Percentiles rank a stretch among this genome's conserved stretches.
Evolutionary conservation across 192 early-diverging fungal genomes (phyloP).

Genomic region (Coemansia sp.): DNA sequence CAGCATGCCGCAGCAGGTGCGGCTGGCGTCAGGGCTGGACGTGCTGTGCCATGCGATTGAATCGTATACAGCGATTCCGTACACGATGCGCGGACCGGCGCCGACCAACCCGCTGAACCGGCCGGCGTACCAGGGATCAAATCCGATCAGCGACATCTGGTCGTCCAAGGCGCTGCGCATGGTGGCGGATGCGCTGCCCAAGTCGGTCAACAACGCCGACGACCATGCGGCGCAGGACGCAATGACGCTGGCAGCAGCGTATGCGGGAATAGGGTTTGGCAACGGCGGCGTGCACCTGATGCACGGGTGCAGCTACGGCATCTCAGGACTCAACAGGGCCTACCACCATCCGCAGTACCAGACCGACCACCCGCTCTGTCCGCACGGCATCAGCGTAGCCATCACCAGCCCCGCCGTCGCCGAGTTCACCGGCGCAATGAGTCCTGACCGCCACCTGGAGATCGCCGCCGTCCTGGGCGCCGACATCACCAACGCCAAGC

Average conservation of each 20-base stretch:
- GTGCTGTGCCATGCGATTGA: conserved; percentile 91
- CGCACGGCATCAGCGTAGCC: conserved; percentile 83
- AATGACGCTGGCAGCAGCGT: conserved; percentile 88
- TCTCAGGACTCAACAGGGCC: conserved; percentile 78
- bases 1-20: conserved; percentile 83
- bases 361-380: conserved; percentile 71
- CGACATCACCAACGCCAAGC: conserved; percentile 63
- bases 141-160: conserved; percentile 93
- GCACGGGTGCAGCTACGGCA: conserved; percentile 82
- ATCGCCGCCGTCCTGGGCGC: conserved; percentile 74
- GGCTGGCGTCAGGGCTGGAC: conserved; percentile 82
- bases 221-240: conserved; percentile 72
- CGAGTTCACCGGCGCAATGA: conserved; percentile 74
- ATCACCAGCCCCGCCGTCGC: conserved; percentile 90
- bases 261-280: conserved; percentile 87
- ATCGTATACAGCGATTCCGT: conserved; percentile 90
- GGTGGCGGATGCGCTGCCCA: conserved; percentile 76
- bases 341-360: conserved; percentile 83
- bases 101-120: conserved; percentile 79
- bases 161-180: conserved; percentile 75
- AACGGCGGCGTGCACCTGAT: conserved; percentile 90
- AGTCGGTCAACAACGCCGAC: conserved; percentile 67
- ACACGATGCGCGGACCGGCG: conserved; percentile 70
- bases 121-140: conserved; percentile 90
- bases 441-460: conserved; percentile 85